These are phyloP conservation scores for Bacidia rubella DNA, from an alignment of 495 filamentous ascomycete species.

Conservation along the genomic window DNA sequence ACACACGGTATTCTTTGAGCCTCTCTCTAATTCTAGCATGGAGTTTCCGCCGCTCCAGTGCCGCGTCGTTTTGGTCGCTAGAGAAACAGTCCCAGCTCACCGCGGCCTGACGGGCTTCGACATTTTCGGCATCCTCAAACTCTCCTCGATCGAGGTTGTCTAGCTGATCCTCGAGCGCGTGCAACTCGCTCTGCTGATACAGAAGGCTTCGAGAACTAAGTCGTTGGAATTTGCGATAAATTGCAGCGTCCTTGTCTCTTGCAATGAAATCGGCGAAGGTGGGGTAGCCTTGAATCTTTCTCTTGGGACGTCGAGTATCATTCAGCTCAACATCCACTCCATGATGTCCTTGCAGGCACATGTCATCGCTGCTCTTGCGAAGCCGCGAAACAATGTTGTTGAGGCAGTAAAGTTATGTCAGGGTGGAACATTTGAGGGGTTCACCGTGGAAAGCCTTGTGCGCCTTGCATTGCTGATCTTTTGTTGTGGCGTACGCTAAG, in stretches of 20 bases:
- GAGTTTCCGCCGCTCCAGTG: constrained; percentile 1
- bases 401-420: background rate
- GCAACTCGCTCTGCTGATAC: constrained; percentile 20
- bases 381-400: background rate
- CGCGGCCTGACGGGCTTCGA: constrained; percentile 1
- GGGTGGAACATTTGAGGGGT: background rate
- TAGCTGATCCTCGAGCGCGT: constrained; percentile 8
- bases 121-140: background rate
- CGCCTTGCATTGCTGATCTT: no score
- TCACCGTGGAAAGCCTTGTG: no score
- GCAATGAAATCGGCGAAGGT: constrained; percentile 16
- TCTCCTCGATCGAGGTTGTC: constrained; percentile 8
- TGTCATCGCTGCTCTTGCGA: background rate
- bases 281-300: constrained; percentile 13
- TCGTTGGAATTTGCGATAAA: constrained; percentile 14
- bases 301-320: background rate
- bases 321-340: background rate
- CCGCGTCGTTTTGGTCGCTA: background rate
- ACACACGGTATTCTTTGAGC: constrained; percentile 14
- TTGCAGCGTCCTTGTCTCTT: constrained; percentile 16
- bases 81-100: constrained; percentile 3
- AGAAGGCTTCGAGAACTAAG: constrained; percentile 17
- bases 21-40: constrained; percentile 7
- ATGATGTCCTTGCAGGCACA: background rate
- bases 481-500: no score